Evolutionary conservation across 2,329 filamentous ascomycete species (phyloP), one percentile per base, ranked within the genome.

Genomic region (Aspergillus melleus): DNA sequence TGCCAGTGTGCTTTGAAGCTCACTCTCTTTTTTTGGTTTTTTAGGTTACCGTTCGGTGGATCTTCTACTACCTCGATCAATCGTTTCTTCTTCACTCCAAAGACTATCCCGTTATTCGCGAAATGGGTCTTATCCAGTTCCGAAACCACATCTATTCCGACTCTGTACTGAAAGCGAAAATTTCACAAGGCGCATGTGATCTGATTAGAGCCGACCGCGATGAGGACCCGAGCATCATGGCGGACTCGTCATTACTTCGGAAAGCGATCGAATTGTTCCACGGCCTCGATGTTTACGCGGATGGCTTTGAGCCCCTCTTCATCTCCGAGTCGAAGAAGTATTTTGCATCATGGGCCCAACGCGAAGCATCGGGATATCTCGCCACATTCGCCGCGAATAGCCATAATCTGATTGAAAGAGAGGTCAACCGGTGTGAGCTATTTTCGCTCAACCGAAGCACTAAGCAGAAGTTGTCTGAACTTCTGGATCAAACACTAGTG

Each of bases 61-160:
- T 96, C 44, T 98, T 97, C 77, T 96, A 92, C 78, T 99, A 93
- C 71, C 84, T 99, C 65, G 94, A 99, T 73, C 88, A 95, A 63
- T 91, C 92, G 2, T 97, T 92, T 71, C 83, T 99, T 8, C 81
- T 96, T 2, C 88, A 89, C 59, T 87, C 88, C 50, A 87, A 88
- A 66, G 86, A 89, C 22, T 78, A 84, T 39, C 83, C 84, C 10
- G 90, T 90, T 36, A 86, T 99, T 58, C 90, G 93, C 70, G 91
- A 96, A 70, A 88, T 96, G 80, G 86, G 89, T 5, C 87, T 95
- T 57, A 77, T 82, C 14, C 84, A 92, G 61, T 99, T 98, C 73
- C 86, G 90, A 55, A 84, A 78, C 9, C 74, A 80, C 51, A 78
- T 90, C 36, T 86, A 88, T 66, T 77, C 81, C 36, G 79, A 87